Conservation (phyloP, 83 land plant genomes). For the Isoetes engelmannii region DNA sequence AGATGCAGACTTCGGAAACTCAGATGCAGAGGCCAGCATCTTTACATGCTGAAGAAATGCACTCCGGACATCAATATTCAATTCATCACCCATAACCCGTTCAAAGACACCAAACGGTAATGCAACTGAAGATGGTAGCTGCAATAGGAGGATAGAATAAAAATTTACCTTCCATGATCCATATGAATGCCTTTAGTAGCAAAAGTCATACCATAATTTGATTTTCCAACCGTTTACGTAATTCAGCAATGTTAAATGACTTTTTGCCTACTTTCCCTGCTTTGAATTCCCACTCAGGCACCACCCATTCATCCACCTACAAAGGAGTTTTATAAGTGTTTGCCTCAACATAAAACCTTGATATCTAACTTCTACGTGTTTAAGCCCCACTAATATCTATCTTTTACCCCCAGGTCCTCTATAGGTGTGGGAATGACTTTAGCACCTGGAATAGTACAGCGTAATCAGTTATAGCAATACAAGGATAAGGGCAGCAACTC, state of each 20-base stretch:
- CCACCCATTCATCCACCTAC: conserved; percentile 3
- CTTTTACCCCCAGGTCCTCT: too few species aligned
- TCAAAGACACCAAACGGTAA: conserved; percentile 15
- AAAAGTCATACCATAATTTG: background rate
- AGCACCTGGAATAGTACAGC: too few species aligned
- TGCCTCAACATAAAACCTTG: too few species aligned
- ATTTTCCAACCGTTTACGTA: background rate
- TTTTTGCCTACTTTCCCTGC: conserved; percentile 3
- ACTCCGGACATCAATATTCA: background rate
- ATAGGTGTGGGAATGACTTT: too few species aligned
- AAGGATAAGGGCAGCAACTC: too few species aligned
- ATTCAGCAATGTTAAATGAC: conserved; percentile 4
- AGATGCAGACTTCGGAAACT: background rate
- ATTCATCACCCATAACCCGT: background rate
- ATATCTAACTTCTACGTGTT: too few species aligned
- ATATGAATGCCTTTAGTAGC: background rate
- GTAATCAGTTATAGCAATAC: too few species aligned
- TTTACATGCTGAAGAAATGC: background rate
- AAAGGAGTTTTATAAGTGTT: background rate
- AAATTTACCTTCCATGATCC: background rate
- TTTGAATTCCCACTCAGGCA: conserved; percentile 5
- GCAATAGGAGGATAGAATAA: background rate
- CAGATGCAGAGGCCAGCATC: background rate
- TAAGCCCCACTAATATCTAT: too few species aligned
- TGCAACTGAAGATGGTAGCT: conserved; percentile 13